A percentile compares a stretch with the other conserved stretches of the same genome.
Evolutionary conservation across 768 basidiomycete species (phyloP).

Genomic region (Suillus variegatus): DNA sequence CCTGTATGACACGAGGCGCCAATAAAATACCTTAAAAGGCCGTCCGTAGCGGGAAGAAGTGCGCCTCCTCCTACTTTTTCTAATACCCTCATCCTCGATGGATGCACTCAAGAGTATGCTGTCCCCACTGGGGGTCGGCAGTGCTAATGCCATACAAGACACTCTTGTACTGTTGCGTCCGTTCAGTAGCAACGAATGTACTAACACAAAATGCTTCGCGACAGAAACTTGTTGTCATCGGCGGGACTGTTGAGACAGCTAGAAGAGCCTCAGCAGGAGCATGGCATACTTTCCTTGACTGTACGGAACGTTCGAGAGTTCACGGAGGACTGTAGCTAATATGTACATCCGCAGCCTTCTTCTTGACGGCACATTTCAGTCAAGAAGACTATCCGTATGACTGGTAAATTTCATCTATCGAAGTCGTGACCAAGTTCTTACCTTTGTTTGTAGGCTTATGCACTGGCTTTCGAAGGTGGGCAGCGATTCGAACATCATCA

Average conservation of each 20-base stretch:
- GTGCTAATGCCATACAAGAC: constrained; percentile 72
- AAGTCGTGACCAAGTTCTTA: constrained; percentile 13
- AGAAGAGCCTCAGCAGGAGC: constrained; percentile 79
- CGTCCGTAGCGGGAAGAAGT: constrained; percentile 33
- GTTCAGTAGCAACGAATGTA: not conserved
- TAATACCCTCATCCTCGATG: constrained; percentile 42
- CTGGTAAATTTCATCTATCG: constrained; percentile 49
- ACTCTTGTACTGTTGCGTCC: constrained; percentile 58
- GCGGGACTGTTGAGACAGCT: constrained; percentile 86
- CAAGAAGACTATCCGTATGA: constrained; percentile 89
- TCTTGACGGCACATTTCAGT: constrained; percentile 86
- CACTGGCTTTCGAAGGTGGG: constrained; percentile 84
- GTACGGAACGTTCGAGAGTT: constrained; percentile 36
- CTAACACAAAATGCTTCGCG: constrained; percentile 9
- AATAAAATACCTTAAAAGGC: constrained; percentile 36
- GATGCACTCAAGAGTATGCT: constrained; percentile 70
- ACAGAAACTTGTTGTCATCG: constrained; percentile 88
- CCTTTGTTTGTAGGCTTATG: constrained; percentile 61
- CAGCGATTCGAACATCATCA: constrained; percentile 12
- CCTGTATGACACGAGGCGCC: constrained; percentile 35
- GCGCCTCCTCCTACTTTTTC: constrained; percentile 34
- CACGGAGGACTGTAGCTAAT: constrained; percentile 15
- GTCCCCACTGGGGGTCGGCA: constrained; percentile 63
- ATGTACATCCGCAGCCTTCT: constrained; percentile 59
- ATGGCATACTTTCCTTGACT: constrained; percentile 90